These are phyloP conservation scores for Fraxinus sp. DNA, from an alignment of 305 asterid genomes.

Conservation along the genomic window DNA sequence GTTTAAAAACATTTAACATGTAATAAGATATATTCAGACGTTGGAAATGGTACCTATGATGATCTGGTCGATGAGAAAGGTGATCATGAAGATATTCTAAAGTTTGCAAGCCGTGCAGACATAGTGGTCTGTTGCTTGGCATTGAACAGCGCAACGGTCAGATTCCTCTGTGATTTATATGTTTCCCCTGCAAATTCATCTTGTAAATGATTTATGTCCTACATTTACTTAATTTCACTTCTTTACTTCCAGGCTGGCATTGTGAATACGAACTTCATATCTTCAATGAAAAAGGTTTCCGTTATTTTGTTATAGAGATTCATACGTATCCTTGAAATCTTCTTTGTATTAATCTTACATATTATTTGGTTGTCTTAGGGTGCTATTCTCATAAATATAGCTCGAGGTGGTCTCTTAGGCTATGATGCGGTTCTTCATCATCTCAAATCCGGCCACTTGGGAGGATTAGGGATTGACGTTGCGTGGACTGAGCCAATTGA, in stretches of 20 bases:
- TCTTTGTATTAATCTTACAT: neutral
- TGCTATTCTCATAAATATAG: slow-evolving; percentile 64
- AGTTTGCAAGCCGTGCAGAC: slow-evolving; percentile 76
- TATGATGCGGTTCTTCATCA: slow-evolving; percentile 63
- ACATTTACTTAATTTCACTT: slow-evolving; percentile 12
- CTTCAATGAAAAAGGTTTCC: slow-evolving; percentile 86
- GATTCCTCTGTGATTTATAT: slow-evolving; percentile 15
- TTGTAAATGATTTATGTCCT: neutral
- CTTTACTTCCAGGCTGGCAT: slow-evolving; percentile 65
- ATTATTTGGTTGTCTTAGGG: slow-evolving; percentile 48
- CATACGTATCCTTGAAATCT: neutral
- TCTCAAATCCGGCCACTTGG: slow-evolving; percentile 79
- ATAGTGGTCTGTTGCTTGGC: slow-evolving; percentile 79
- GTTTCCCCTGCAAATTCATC: neutral
- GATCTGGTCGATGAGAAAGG: slow-evolving; percentile 85
- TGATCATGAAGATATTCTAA: slow-evolving; percentile 58
- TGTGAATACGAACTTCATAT: slow-evolving; percentile 61
- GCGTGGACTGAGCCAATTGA: slow-evolving; percentile 97
- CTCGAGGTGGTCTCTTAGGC: slow-evolving; percentile 88
- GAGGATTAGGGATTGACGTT: slow-evolving; percentile 91
- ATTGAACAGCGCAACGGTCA: slow-evolving; percentile 78
- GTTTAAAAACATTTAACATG: slow-evolving; percentile 12
- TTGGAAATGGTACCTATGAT: slow-evolving; percentile 31
- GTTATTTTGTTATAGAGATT: neutral
- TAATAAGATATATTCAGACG: slow-evolving; percentile 25